phyloP scores from a whole-genome alignment of 2,329 filamentous ascomycete species.

The Talaromyces albobiverticillius region DNA sequence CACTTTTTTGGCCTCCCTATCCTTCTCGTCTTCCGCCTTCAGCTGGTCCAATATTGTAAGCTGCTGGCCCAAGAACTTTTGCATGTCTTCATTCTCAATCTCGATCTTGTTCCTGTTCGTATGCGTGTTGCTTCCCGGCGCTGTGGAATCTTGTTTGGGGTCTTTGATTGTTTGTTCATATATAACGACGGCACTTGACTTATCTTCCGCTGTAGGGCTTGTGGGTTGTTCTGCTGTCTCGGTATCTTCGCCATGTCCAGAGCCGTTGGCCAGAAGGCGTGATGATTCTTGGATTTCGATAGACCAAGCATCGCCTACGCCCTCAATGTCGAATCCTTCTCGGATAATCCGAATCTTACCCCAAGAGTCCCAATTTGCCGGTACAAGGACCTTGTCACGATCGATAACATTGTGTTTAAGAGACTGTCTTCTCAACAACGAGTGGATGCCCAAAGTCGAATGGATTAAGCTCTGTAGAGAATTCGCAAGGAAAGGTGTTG shows the following conservation, averaged over 20 bases:
- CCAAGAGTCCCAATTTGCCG: constrained; percentile 98
- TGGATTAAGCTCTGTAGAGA: constrained; percentile 78
- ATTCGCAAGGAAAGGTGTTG: constrained; percentile 70
- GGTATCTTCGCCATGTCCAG: constrained; percentile 26
- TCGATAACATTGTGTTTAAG: constrained; percentile 90
- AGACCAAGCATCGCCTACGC: constrained; percentile 79
- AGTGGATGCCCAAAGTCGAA: constrained; percentile 81
- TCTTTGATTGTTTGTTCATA: constrained; percentile 81
- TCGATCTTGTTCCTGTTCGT: constrained; percentile 48
- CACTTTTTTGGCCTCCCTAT: constrained; percentile 31
- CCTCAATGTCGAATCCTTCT: constrained; percentile 89
- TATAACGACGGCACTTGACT: constrained; percentile 63
- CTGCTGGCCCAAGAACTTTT: constrained; percentile 73
- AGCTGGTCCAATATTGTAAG: constrained; percentile 69
- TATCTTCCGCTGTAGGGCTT: constrained; percentile 24
- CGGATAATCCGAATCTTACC: constrained; percentile 91
- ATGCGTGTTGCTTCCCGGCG: constrained; percentile 49
- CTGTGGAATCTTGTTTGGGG: constrained; percentile 62
- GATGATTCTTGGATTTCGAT: constrained; percentile 67
- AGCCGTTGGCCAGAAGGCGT: background rate
- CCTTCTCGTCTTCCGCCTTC: constrained; percentile 54
- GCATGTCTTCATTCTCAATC: constrained; percentile 68
- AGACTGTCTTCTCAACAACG: constrained; percentile 71
- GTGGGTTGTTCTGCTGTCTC: constrained; percentile 26
- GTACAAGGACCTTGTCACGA: constrained; percentile 89